Conservation (phyloP, 352 stramenopile genomes). For the Phytophthora multivora region DNA sequence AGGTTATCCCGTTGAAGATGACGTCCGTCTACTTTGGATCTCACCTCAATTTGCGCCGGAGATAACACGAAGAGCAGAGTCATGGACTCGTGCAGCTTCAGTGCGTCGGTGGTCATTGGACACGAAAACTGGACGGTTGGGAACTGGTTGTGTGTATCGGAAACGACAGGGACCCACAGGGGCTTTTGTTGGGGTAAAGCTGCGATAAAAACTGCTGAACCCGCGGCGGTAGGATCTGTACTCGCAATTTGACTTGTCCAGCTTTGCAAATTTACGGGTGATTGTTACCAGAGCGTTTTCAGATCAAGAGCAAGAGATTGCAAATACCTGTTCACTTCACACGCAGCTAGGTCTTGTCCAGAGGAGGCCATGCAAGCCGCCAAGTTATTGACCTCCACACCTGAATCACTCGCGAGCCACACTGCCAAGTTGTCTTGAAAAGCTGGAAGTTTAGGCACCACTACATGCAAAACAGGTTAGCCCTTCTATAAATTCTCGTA, state of each 20-base stretch:
- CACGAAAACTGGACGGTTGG: slow-evolving; percentile 57
- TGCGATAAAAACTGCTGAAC: slow-evolving; percentile 13
- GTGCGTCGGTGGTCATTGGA: slow-evolving; percentile 38
- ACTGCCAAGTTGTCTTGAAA: slow-evolving; percentile 39
- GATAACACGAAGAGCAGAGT: slow-evolving; percentile 71
- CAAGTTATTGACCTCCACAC: slow-evolving; percentile 51
- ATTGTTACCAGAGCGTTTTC: neutral
- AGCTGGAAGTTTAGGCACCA: slow-evolving; percentile 13
- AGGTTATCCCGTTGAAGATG: no score
- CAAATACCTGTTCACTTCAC: slow-evolving; percentile 49
- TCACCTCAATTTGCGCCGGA: slow-evolving; percentile 49
- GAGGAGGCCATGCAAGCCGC: slow-evolving; percentile 39
- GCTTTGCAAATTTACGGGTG: slow-evolving; percentile 13
- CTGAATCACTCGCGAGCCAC: slow-evolving; percentile 60
- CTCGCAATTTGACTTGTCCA: slow-evolving; percentile 43
- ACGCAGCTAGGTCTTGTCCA: slow-evolving; percentile 24
- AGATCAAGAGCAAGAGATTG: neutral
- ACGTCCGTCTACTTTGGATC: neutral
- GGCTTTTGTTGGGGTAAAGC: slow-evolving; percentile 25
- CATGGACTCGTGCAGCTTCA: slow-evolving; percentile 58
- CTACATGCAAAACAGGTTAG: no score
- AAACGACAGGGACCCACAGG: slow-evolving; percentile 32
- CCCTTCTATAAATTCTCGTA: no score
- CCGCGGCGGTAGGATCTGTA: slow-evolving; percentile 18
- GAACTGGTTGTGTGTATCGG: slow-evolving; percentile 35